Evolutionary conservation across 73 alveolate species (phyloP).

Genomic region (Paramecium primaurelia): DNA sequence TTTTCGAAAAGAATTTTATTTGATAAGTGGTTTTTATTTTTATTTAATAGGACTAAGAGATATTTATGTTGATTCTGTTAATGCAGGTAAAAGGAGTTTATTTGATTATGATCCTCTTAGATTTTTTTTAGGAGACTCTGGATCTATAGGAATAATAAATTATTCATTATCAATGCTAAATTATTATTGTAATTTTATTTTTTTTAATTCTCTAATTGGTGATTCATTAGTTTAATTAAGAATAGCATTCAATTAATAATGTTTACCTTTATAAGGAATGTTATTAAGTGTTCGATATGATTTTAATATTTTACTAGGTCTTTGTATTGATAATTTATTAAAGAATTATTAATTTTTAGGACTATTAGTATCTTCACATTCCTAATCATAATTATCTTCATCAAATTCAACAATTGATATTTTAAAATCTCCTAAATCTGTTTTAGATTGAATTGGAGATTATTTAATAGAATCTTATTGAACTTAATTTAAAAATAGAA

Average conservation of each 20-base stretch:
- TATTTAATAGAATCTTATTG: background rate
- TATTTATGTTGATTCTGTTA: constrained; percentile 5
- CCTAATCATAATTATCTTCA: background rate
- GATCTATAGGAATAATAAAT: background rate
- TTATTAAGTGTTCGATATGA: background rate
- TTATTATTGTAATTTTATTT: background rate
- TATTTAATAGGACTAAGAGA: background rate
- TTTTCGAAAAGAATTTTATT: background rate
- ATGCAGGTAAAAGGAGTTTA: background rate
- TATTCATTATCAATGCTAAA: background rate
- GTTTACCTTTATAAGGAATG: background rate
- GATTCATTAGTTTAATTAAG: background rate
- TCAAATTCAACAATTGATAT: background rate
- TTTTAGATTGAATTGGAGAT: background rate
- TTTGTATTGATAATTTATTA: background rate
- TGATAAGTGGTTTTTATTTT: background rate
- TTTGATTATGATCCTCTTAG: background rate
- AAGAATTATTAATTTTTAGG: background rate
- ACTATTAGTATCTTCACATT: background rate
- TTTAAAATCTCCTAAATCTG: background rate
- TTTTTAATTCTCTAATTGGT: background rate
- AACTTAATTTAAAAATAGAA: background rate
- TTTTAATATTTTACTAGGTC: background rate
- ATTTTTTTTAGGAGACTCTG: background rate
- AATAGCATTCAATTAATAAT: background rate